Percentiles rank a stretch among this genome's conserved stretches.
Evolutionary conservation across 2,329 filamentous ascomycete genomes (phyloP).

Genomic region (Sporothrix humicola): DNA sequence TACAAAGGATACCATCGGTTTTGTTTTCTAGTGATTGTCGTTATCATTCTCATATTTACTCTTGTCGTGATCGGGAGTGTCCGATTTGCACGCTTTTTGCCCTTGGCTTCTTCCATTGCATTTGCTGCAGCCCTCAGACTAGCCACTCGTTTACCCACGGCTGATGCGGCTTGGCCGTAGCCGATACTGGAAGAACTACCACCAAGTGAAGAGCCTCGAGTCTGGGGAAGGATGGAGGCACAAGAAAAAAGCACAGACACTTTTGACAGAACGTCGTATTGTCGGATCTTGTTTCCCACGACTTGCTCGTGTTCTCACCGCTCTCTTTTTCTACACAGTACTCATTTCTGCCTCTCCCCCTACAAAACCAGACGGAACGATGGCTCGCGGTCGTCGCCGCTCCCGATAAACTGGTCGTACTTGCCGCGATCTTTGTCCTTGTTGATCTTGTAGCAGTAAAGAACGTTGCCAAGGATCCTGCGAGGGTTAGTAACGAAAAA

Average conservation of each 20-base stretch:
- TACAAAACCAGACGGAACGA: constrained; percentile 65
- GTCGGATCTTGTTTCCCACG: constrained; percentile 13
- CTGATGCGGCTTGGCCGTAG: neutral
- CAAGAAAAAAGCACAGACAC: neutral
- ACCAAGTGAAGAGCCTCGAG: neutral
- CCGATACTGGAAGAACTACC: neutral
- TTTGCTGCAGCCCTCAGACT: neutral
- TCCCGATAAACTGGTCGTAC: constrained; percentile 62
- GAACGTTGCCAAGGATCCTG: constrained; percentile 64
- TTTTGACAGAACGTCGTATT: neutral
- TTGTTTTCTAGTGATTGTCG: neutral
- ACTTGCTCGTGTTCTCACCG: neutral
- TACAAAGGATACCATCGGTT: neutral
- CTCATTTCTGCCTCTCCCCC: neutral
- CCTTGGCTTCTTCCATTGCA: neutral
- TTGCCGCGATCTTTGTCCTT: constrained; percentile 65
- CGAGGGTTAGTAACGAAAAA: too few relatives aligned
- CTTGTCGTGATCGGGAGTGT: neutral
- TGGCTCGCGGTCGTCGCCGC: constrained; percentile 68
- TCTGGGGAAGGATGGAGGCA: neutral
- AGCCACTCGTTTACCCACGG: neutral
- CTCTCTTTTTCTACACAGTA: neutral
- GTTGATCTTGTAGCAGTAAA: constrained; percentile 69
- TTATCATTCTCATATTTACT: neutral
- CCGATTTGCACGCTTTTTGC: too few relatives aligned